Conservation (phyloP, 1,139 yeast genomes). For the Pichia cactophila region DNA sequence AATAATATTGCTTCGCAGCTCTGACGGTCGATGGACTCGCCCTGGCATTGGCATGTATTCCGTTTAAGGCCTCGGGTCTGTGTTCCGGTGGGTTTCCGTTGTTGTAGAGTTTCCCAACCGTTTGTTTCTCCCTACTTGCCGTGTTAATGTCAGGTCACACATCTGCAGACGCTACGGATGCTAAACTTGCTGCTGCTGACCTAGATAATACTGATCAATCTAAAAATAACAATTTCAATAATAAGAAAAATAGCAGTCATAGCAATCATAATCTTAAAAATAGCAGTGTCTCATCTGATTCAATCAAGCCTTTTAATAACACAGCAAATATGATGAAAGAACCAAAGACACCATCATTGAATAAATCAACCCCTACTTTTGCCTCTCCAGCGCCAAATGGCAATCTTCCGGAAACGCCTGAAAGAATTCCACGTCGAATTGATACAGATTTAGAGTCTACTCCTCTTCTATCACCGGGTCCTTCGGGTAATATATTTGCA, state of each 20-base stretch:
- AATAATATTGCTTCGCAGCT: too few species aligned
- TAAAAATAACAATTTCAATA: background rate
- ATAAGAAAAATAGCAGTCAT: background rate
- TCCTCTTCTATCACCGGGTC: slow-evolving; percentile 25
- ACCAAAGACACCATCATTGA: slow-evolving; percentile 22
- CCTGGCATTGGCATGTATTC: background rate
- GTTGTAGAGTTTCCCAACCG: background rate
- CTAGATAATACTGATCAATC: background rate
- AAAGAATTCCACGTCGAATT: slow-evolving; percentile 22
- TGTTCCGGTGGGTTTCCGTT: background rate
- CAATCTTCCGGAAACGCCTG: slow-evolving; percentile 23
- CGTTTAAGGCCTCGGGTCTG: background rate
- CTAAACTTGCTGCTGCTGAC: background rate
- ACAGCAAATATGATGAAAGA: slow-evolving; percentile 9
- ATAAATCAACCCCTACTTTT: slow-evolving; percentile 13
- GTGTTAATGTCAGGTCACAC: background rate
- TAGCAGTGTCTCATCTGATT: background rate
- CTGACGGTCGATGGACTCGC: background rate
- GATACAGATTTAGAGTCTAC: slow-evolving; percentile 22
- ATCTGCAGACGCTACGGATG: background rate
- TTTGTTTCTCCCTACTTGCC: background rate
- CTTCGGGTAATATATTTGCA: background rate
- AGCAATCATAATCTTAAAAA: background rate
- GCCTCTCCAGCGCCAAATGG: slow-evolving; percentile 5
- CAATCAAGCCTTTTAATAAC: background rate